Percentiles rank a stretch among this genome's conserved stretches.
These are phyloP conservation scores for Eragrostis tef DNA, from an alignment of 202 grass and related monocot species.

Conservation along the genomic window DNA sequence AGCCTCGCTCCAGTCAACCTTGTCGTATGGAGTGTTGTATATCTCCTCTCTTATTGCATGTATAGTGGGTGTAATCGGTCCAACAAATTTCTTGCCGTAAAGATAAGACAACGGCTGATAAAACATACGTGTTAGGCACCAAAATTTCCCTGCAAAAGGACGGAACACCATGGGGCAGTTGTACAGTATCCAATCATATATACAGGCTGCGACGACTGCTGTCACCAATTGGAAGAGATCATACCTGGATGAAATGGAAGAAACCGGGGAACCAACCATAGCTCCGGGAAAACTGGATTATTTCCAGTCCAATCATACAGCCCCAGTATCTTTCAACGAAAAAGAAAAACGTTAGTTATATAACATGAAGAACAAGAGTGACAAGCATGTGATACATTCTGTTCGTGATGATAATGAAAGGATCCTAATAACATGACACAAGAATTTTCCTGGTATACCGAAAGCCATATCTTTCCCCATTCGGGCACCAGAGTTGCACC, in stretches of 20 bases:
- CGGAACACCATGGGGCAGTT: no score
- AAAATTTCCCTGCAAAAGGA: conserved; percentile 38
- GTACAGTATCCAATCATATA: no score
- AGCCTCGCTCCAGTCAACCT: conserved; percentile 17
- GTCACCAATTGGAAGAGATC: no score
- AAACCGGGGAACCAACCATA: conserved; percentile 41
- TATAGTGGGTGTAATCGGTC: conserved; percentile 30
- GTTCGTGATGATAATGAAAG: no score
- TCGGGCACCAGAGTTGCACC: conserved; percentile 35
- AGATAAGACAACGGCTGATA: conserved; percentile 53
- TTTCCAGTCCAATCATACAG: conserved; percentile 58
- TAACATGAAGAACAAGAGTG: no score
- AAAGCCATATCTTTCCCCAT: conserved; percentile 61
- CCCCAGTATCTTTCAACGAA: conserved; percentile 47
- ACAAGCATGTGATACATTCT: no score
- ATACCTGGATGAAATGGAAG: conserved; percentile 56
- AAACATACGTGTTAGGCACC: conserved; percentile 47
- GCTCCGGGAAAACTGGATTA: conserved; percentile 52
- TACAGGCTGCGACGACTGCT: no score
- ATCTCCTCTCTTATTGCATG: conserved; percentile 41
- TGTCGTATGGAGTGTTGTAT: neutral
- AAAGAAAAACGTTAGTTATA: neutral
- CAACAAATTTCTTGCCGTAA: conserved; percentile 48
- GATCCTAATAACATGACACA: no score
- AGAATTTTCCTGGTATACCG: neutral